Conservation (phyloP, 2,329 filamentous ascomycete genomes). For the Trichoderma citrinoviride region DNA sequence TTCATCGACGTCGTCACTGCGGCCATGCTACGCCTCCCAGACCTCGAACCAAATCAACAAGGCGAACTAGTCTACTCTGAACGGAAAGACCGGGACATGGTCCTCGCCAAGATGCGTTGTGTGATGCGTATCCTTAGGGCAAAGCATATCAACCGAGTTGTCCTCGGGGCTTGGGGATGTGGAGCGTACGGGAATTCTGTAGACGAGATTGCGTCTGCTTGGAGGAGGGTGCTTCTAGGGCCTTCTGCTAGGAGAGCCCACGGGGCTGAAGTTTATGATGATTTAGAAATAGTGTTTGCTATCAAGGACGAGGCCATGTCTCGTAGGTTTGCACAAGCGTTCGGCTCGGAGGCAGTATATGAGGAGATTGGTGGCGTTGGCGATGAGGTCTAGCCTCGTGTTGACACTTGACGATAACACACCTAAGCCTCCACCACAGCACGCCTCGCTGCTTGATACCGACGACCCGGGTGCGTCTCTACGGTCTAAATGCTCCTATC, state of each 20-base stretch:
- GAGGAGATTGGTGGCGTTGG: not conserved
- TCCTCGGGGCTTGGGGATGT: conserved; percentile 64
- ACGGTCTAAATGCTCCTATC: not conserved
- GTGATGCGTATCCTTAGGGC: conserved; percentile 52
- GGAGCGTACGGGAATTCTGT: conserved; percentile 63
- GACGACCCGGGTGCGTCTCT: too few relatives aligned
- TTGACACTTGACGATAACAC: not conserved
- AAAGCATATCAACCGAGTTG: conserved; percentile 47
- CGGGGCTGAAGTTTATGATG: conserved; percentile 6
- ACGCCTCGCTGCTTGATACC: too few relatives aligned
- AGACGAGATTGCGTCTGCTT: conserved; percentile 55
- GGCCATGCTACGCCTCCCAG: conserved; percentile 58
- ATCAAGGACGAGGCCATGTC: conserved; percentile 19
- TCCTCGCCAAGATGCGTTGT: conserved; percentile 54
- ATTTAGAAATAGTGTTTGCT: conserved; percentile 17
- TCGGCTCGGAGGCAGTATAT: conserved; percentile 2
- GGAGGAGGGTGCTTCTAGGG: conserved; percentile 37
- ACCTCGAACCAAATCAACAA: conserved; percentile 39
- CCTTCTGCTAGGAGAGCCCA: not conserved
- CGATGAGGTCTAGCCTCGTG: not conserved
- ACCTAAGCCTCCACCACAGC: too few relatives aligned
- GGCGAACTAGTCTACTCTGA: conserved; percentile 40
- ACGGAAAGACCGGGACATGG: conserved; percentile 50
- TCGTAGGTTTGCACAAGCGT: conserved; percentile 12
- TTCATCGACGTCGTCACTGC: conserved; percentile 59